Evolutionary conservation across 2,329 filamentous ascomycete species (phyloP), one percentile per base, ranked within the genome.

Genomic region (Sclerotinia borealis): DNA sequence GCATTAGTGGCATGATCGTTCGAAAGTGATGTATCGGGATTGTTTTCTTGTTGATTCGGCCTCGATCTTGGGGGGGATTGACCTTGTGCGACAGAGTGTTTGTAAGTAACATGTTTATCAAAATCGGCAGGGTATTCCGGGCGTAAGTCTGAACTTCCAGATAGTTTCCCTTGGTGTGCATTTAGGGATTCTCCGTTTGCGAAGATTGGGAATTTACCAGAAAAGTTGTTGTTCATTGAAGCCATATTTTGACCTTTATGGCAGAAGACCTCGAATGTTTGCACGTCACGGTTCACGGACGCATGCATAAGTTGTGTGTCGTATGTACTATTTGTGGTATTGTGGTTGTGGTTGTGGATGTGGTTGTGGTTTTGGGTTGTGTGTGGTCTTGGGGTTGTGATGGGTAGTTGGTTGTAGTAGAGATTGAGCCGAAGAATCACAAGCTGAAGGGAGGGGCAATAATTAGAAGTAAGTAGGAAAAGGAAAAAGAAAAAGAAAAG

Each of bases 181-280:
- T 61, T 37, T 61, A 62, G 58, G 25, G 51, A 43, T 34, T 39
- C 59, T 63, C 34, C 25, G 34, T 54, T 43, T 11, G 63, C 48
- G 43, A 65, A 64, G 61, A 64, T 52, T 48, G 55, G 60, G 34
- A 50, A 65, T 52, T 48, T 75, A 75, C 75, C 74, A 71, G 75
- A 73, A 63, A 68, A 47, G 56, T 25, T 73, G 70, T 47, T 55
- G 58, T 74, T 72, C 68, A 72, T 73, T 62, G 75, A 73, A 41
- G 71, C 73, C 76, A 78, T 66, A 59, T 66, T 68, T 47, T 61
- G 37, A 45, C 49, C 48, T 55, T 43, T 55, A 34, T 29, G 29
- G 39, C 11, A 34, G n/a, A 54, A 15, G 27, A 41, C 49, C 27
- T 55, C 27, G 50, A 52, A 37, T 43, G 11, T 55, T 61, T 54